These are phyloP conservation scores for Kitagawia praeruptora DNA, from an alignment of 129 eudicot genomes.

Conservation along the genomic window DNA sequence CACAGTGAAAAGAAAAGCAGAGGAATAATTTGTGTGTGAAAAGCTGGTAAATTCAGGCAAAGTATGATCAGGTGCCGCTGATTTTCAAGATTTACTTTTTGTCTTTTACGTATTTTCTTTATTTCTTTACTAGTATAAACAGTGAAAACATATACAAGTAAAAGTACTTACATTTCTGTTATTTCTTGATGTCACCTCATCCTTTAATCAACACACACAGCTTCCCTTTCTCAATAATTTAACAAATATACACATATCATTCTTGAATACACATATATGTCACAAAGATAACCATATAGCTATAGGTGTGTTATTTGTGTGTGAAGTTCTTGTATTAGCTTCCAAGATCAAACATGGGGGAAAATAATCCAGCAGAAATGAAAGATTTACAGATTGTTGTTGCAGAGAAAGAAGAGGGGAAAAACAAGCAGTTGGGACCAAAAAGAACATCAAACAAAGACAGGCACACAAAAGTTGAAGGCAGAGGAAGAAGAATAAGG, in stretches of 20 bases:
- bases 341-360: slow-evolving; percentile 24
- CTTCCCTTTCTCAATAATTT: not conserved
- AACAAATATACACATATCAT: not conserved
- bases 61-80: not conserved
- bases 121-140: not conserved
- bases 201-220: not conserved
- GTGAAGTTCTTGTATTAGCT: not conserved
- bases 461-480: slow-evolving; percentile 85
- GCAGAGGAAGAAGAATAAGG: slow-evolving; percentile 77
- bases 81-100: slow-evolving; percentile 3
- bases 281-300: slow-evolving; percentile 4
- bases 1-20: not conserved
- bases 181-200: not conserved
- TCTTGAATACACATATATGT: slow-evolving; percentile 9
- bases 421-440: slow-evolving; percentile 43
- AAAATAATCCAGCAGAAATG: slow-evolving; percentile 31
- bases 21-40: slow-evolving; percentile 4
- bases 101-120: not conserved
- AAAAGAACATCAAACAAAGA: slow-evolving; percentile 76
- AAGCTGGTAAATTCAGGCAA: not conserved
- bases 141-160: not conserved
- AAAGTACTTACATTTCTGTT: not conserved
- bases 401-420: slow-evolving; percentile 31
- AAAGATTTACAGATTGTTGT: slow-evolving; percentile 42
- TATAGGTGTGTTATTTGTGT: not conserved